Evolutionary conservation across 208 protist genomes (phyloP).

Genomic region (Herpetomonas muscarum): DNA sequence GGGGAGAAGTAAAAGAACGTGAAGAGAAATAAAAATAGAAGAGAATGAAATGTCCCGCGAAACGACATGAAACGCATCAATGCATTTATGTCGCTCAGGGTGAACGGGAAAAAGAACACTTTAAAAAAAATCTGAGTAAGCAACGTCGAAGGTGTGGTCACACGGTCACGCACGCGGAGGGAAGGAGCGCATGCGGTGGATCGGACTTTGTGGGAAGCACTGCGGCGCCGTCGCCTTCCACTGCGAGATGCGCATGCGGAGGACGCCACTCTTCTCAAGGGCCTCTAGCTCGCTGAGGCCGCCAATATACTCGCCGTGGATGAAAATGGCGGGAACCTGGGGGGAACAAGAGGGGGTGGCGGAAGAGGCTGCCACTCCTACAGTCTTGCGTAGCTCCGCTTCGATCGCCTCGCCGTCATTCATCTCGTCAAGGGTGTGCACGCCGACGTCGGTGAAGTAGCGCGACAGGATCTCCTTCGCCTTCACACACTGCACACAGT

Average conservation of each 20-base stretch:
- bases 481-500: conserved; percentile 20
- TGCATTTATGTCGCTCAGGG: no score
- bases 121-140: no score
- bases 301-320: conserved; percentile 37
- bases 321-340: conserved; percentile 37
- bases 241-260: conserved; percentile 2
- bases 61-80: no score
- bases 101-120: no score
- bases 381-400: conserved; percentile 15
- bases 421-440: conserved; percentile 19
- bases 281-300: conserved; percentile 21
- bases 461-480: conserved; percentile 26
- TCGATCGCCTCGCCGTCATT: conserved; percentile 23
- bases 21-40: no score
- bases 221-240: background rate
- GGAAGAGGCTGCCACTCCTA: no score
- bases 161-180: no score
- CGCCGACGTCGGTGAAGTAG: conserved; percentile 18
- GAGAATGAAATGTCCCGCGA: no score
- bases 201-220: background rate
- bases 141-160: no score
- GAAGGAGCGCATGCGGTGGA: background rate
- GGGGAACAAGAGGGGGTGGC: conserved; percentile 8
- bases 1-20: no score
- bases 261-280: conserved; percentile 18